Evolutionary conservation across 164 flowering plant species (phyloP).

Genomic region (Echeveria elegans): DNA sequence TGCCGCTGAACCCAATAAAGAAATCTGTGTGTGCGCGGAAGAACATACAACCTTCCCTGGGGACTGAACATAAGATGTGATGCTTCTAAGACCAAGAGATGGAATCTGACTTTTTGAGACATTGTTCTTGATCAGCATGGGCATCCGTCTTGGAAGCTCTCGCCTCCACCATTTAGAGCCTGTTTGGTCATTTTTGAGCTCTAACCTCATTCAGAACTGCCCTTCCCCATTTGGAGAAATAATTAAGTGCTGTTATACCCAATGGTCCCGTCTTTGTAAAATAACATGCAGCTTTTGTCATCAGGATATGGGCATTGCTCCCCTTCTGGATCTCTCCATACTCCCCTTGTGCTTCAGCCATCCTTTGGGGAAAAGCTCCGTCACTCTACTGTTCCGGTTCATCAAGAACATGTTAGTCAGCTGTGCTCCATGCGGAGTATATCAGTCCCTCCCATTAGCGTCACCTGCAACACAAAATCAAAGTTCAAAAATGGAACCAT

Average conservation of each 20-base stretch:
- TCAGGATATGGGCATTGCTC: constrained; percentile 46
- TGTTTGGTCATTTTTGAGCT: constrained; percentile 28
- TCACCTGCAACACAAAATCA: constrained; percentile 32
- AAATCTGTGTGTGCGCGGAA: background rate
- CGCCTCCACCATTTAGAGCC: too few relatives aligned
- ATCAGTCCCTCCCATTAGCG: constrained; percentile 50
- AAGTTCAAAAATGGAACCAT: background rate
- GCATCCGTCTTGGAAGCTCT: too few relatives aligned
- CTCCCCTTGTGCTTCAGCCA: constrained; percentile 48
- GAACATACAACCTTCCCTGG: too few relatives aligned
- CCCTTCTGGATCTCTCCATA: too few relatives aligned
- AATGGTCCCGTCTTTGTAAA: constrained; percentile 39
- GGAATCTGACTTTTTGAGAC: too few relatives aligned
- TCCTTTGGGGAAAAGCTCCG: constrained; percentile 84
- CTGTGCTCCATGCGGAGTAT: constrained; percentile 76
- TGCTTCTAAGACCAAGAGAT: too few relatives aligned
- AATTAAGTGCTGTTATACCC: constrained; percentile 50
- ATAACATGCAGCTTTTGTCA: constrained; percentile 42
- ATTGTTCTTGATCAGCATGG: background rate
- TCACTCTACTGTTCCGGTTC: constrained; percentile 57
- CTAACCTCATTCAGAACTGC: constrained; percentile 38
- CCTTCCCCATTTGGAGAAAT: constrained; percentile 47
- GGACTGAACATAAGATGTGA: too few relatives aligned
- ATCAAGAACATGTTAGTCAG: constrained; percentile 66
- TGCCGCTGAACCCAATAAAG: background rate